Conservation (phyloP, 2,329 filamentous ascomycete species). For the Penicillium sclerotiorum region DNA sequence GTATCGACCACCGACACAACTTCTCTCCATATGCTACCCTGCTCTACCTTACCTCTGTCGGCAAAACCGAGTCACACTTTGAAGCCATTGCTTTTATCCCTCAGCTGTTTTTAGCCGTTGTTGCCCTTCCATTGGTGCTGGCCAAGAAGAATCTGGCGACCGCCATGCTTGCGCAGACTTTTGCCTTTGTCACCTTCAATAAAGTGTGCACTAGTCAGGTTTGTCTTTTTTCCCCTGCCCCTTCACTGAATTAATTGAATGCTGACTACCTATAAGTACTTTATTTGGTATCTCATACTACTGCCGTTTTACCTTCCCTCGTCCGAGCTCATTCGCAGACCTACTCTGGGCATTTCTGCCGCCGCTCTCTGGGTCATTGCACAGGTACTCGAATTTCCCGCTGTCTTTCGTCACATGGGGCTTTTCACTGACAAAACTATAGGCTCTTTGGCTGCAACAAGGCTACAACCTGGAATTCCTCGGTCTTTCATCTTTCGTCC, state of each 20-base stretch:
- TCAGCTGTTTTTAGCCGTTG: conserved; percentile 76
- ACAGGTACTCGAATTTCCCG: conserved; percentile 57
- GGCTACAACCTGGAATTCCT: conserved; percentile 77
- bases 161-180: conserved; percentile 91
- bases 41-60: conserved; percentile 80
- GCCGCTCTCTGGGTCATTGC: conserved; percentile 72
- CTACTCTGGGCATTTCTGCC: conserved; percentile 65
- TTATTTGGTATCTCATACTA: conserved; percentile 96
- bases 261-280: conserved; percentile 66
- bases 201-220: conserved; percentile 99
- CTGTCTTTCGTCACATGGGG: not conserved
- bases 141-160: conserved; percentile 80
- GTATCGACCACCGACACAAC: conserved; percentile 96
- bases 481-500: conserved; percentile 79
- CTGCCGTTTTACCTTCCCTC: conserved; percentile 85
- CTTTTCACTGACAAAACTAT: not conserved
- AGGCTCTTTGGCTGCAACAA: conserved; percentile 72
- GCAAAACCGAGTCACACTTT: conserved; percentile 50
- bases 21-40: conserved; percentile 96
- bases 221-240: conserved; percentile 37
- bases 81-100: conserved; percentile 88
- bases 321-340: conserved; percentile 69
- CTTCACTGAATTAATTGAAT: not conserved
- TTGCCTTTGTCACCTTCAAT: conserved; percentile 96
- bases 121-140: conserved; percentile 73